Evolutionary conservation across 1,284 basidiomycete genomes (phyloP).

Genomic region (Papiliotrema flavescens): DNA sequence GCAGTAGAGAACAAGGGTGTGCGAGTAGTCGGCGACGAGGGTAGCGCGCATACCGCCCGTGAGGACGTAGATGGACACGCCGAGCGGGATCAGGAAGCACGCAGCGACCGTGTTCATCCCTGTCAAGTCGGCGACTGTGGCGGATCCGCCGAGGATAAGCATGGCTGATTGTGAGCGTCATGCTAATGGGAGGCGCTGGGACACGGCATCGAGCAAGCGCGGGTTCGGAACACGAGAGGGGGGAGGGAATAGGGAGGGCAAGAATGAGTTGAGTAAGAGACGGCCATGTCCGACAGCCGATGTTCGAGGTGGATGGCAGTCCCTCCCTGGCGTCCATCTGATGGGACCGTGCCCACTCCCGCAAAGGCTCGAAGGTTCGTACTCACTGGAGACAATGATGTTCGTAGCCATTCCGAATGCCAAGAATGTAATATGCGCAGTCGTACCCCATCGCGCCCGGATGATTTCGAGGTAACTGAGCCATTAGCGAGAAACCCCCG

Average conservation of each 20-base stretch:
- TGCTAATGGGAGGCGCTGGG: too few species aligned
- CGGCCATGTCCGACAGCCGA: too few species aligned
- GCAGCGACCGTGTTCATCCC: conserved; percentile 78
- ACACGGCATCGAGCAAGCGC: too few species aligned
- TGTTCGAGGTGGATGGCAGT: too few species aligned
- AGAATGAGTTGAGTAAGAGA: too few species aligned
- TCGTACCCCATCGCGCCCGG: conserved; percentile 65
- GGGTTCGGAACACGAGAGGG: too few species aligned
- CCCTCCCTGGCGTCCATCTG: too few species aligned
- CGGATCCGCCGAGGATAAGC: conserved; percentile 65
- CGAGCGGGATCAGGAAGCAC: conserved; percentile 60
- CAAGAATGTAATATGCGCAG: conserved; percentile 70
- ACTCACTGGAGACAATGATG: conserved; percentile 61
- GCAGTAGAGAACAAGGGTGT: conserved; percentile 73
- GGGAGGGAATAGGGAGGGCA: too few species aligned
- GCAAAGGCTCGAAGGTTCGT: neutral
- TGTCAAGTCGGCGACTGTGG: conserved; percentile 73
- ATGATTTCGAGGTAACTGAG: conserved; percentile 61
- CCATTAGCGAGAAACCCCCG: too few species aligned
- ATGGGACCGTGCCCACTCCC: too few species aligned
- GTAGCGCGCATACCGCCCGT: conserved; percentile 54
- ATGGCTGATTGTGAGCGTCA: conserved; percentile 35
- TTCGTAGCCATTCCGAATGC: conserved; percentile 75
- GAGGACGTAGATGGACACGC: conserved; percentile 53
- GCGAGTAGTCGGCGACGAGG: conserved; percentile 59